Conservation (phyloP, 164 flowering plant genomes). For the Chimonanthus salicifolius region DNA sequence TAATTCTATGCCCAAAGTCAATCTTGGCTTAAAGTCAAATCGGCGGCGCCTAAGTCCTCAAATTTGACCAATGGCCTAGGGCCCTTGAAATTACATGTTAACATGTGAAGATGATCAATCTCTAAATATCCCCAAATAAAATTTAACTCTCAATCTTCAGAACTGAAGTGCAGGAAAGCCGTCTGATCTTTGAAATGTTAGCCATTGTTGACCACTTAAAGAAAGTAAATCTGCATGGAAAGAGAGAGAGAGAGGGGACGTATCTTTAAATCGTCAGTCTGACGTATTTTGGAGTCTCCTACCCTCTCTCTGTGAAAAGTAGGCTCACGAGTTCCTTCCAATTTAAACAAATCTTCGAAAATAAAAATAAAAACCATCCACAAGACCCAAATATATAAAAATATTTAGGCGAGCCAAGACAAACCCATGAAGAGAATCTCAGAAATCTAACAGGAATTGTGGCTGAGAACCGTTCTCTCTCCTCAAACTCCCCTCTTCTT, state of each 20-base stretch:
- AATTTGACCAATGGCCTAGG: no score
- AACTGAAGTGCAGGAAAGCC: no score
- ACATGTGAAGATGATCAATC: background rate
- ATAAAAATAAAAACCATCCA: background rate
- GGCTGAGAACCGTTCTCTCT: slow-evolving; percentile 14
- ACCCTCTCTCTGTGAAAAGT: background rate
- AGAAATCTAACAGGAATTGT: slow-evolving; percentile 8
- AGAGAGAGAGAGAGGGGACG: background rate
- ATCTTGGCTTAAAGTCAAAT: no score
- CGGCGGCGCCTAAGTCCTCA: no score
- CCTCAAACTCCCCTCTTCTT: background rate
- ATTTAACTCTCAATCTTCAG: no score
- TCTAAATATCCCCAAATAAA: background rate
- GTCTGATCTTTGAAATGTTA: background rate
- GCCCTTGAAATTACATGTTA: background rate
- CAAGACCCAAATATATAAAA: background rate
- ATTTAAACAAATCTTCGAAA: background rate
- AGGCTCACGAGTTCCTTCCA: background rate
- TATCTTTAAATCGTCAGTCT: background rate
- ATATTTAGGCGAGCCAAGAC: slow-evolving; percentile 1
- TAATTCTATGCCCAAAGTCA: rapidly evolving
- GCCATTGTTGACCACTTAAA: background rate
- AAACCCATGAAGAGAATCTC: background rate
- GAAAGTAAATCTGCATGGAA: background rate
- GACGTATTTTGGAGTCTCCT: background rate